Evolutionary conservation across 495 filamentous ascomycete species (phyloP).

Genomic region (Cladorrhinum samala): DNA sequence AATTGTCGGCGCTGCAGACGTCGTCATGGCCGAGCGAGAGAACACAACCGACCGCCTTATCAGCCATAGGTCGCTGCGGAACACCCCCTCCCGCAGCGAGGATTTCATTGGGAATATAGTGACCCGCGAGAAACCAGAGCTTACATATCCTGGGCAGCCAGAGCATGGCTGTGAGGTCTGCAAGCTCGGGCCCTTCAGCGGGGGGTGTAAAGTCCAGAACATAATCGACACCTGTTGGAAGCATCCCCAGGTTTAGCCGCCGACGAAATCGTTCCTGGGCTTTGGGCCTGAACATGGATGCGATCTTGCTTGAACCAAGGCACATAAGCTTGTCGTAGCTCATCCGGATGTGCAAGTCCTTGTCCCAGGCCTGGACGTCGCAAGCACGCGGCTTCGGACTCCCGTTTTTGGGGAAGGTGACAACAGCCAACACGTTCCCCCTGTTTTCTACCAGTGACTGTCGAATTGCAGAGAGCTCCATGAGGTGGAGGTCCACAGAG

Average conservation of each 20-base stretch:
- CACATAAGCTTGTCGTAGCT: slow-evolving; percentile 41
- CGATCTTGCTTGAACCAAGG: slow-evolving; percentile 46
- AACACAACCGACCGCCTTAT: slow-evolving; percentile 21
- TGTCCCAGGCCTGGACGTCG: slow-evolving; percentile 18
- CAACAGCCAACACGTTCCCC: slow-evolving; percentile 51
- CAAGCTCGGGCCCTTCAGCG: slow-evolving; percentile 51
- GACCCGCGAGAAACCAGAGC: slow-evolving; percentile 43
- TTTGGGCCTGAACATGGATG: slow-evolving; percentile 40
- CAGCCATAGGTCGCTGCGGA: slow-evolving; percentile 14
- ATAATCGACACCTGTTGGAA: slow-evolving; percentile 46
- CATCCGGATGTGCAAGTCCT: slow-evolving; percentile 32
- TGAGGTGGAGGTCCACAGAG: slow-evolving; percentile 19
- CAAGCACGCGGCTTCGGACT: slow-evolving; percentile 8
- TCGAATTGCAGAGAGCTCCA: slow-evolving; percentile 13
- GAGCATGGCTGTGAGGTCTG: slow-evolving; percentile 50
- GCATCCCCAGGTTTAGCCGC: slow-evolving; percentile 20
- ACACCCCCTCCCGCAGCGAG: background rate
- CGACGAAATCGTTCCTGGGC: slow-evolving; percentile 28
- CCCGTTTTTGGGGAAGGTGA: slow-evolving; percentile 40
- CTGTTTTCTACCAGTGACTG: slow-evolving; percentile 31
- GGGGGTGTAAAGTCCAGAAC: slow-evolving; percentile 59
- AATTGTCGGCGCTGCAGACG: slow-evolving; percentile 16
- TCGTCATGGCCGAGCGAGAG: slow-evolving; percentile 31
- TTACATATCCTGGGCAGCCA: slow-evolving; percentile 50
- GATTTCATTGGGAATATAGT: slow-evolving; percentile 28